These are phyloP conservation scores for Starmerella tilneyi DNA, from an alignment of 805 yeast species.

Conservation along the genomic window DNA sequence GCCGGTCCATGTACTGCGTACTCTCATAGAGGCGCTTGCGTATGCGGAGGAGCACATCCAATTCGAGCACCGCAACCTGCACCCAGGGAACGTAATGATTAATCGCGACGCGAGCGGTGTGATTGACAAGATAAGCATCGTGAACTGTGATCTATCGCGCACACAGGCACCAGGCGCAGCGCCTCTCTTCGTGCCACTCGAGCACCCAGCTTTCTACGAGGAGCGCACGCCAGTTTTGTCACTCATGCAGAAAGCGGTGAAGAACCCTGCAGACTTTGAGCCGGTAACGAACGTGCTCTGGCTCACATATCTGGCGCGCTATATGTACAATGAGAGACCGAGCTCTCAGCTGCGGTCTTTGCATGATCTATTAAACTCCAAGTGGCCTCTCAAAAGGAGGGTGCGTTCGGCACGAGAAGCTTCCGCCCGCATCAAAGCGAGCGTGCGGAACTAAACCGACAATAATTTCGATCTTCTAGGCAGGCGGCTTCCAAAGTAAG, in stretches of 20 bases:
- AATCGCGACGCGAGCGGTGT: conserved; percentile 24
- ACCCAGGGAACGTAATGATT: conserved; percentile 53
- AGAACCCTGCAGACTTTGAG: conserved; percentile 39
- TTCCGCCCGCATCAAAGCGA: conserved; percentile 2
- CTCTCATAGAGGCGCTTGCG: conserved; percentile 40
- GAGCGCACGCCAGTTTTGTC: conserved; percentile 55
- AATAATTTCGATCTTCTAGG: no score
- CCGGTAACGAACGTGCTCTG: conserved; percentile 51
- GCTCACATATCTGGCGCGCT: conserved; percentile 52
- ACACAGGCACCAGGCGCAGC: conserved; percentile 24
- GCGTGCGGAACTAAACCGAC: neutral
- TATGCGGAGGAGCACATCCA: conserved; percentile 42
- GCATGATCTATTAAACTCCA: conserved; percentile 10
- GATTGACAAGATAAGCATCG: conserved; percentile 47
- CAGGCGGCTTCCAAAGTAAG: no score
- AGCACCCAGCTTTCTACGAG: conserved; percentile 51
- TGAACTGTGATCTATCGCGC: conserved; percentile 44
- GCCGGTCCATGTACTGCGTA: conserved; percentile 43
- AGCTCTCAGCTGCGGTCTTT: conserved; percentile 11
- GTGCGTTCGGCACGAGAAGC: conserved; percentile 19
- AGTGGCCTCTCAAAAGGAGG: conserved; percentile 15
- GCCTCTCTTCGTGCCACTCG: conserved; percentile 44
- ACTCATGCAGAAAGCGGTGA: conserved; percentile 34
- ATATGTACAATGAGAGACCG: conserved; percentile 29
- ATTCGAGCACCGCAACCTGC: conserved; percentile 65